phyloP scores from a whole-genome alignment of 2,329 filamentous ascomycete species.

The Alternaria infectoria region DNA sequence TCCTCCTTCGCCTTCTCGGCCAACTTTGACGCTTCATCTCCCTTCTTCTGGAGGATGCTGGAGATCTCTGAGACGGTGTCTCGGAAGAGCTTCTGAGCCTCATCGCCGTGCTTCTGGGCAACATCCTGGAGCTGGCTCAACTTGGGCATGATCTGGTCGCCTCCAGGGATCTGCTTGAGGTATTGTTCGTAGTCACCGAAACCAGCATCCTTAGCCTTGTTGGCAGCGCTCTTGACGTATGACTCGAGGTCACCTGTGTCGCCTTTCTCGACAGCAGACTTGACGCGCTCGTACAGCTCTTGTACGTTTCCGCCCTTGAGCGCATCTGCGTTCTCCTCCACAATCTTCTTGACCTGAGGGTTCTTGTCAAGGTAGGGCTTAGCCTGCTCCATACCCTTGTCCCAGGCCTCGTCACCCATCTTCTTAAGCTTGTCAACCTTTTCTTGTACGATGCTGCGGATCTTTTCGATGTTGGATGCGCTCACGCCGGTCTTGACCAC shows the following conservation, averaged over 20 bases:
- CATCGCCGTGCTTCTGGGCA: conserved; percentile 70
- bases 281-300: conserved; percentile 68
- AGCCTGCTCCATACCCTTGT: conserved; percentile 72
- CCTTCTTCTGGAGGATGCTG: conserved; percentile 44
- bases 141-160: conserved; percentile 69
- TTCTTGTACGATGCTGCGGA: conserved; percentile 69
- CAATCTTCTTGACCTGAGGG: conserved; percentile 73
- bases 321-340: conserved; percentile 72
- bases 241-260: conserved; percentile 65
- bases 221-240: conserved; percentile 65
- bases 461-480: conserved; percentile 59
- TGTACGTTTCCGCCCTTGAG: conserved; percentile 71
- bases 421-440: conserved; percentile 71
- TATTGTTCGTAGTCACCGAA: conserved; percentile 64
- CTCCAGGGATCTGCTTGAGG: conserved; percentile 69
- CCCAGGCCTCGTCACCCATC: conserved; percentile 74
- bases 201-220: conserved; percentile 63
- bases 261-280: conserved; percentile 66
- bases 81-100: conserved; percentile 72
- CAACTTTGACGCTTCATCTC: conserved; percentile 39
- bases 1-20: conserved; percentile 46
- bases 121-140: conserved; percentile 69
- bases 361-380: conserved; percentile 78
- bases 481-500: conserved; percentile 68
- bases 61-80: conserved; percentile 57